Conservation (phyloP, 2,329 filamentous ascomycete species). For the Venturia oleaginea region DNA sequence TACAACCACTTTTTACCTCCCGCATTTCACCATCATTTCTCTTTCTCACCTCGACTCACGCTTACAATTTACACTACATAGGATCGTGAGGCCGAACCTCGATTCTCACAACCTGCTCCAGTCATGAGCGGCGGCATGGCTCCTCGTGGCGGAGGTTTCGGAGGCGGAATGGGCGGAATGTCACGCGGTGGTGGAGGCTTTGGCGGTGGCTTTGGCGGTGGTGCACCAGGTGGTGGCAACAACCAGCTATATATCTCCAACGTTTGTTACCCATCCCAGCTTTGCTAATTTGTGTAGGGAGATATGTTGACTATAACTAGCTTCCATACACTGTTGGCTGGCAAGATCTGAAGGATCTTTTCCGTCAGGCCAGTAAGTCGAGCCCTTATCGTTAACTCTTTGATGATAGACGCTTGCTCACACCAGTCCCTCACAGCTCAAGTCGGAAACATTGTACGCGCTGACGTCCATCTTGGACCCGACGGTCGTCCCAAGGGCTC, state of each 20-base stretch:
- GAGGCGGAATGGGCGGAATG: constrained; percentile 26
- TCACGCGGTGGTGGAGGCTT: constrained; percentile 38
- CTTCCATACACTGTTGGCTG: constrained; percentile 95
- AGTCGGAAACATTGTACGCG: constrained; percentile 62
- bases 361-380: constrained; percentile 88
- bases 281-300: constrained; percentile 16
- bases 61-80: constrained; percentile 28
- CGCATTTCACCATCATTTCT: not conserved
- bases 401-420: constrained; percentile 43
- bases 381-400: constrained; percentile 7
- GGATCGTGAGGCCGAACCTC: constrained; percentile 97
- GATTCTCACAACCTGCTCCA: constrained; percentile 66
- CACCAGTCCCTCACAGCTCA: constrained; percentile 6
- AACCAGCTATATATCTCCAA: constrained; percentile 97
- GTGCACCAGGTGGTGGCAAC: constrained; percentile 47
- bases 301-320: constrained; percentile 41
- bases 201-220: constrained; percentile 37
- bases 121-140: constrained; percentile 30
- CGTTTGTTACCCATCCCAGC: constrained; percentile 58
- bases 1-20: not conserved
- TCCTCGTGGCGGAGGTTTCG: constrained; percentile 37
- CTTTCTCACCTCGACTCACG: not conserved
- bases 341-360: constrained; percentile 98
- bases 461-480: constrained; percentile 85
- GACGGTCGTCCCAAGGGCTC: constrained; percentile 94